Conservation (phyloP, 164 flowering plant species). For the Malania oleifera region DNA sequence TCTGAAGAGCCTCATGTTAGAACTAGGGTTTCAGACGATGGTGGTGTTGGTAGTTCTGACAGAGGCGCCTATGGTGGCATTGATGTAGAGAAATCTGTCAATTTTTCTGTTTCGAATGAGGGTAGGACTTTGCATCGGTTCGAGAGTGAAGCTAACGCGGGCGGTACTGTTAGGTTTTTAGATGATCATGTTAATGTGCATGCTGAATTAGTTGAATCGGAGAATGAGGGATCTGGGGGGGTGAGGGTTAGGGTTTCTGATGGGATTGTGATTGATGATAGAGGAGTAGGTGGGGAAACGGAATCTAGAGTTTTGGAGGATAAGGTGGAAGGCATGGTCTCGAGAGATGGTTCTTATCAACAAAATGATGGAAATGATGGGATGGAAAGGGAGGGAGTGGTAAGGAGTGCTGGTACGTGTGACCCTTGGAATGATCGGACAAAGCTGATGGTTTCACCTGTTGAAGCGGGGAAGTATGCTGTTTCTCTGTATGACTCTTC, state of each 20-base stretch:
- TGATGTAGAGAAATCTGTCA: not conserved
- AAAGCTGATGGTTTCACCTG: not conserved
- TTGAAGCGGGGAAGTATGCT: conserved; percentile 8
- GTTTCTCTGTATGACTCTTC: conserved; percentile 28
- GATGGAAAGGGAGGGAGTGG: not conserved
- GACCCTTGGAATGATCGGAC: not conserved
- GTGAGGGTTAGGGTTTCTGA: conserved; percentile 11
- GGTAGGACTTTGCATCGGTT: conserved; percentile 20
- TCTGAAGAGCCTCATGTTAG: conserved; percentile 12
- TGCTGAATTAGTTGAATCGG: not conserved
- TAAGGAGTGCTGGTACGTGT: not conserved
- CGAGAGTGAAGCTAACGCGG: not conserved
- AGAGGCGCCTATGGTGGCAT: not conserved
- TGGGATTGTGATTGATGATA: conserved; percentile 10
- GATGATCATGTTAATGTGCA: not conserved
- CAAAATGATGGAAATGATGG: conserved; percentile 2
- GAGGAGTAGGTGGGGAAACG: conserved; percentile 2
- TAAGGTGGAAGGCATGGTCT: conserved; percentile 6
- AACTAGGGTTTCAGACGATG: conserved; percentile 10
- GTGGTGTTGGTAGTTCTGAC: conserved; percentile 4
- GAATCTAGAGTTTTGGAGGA: conserved; percentile 15
- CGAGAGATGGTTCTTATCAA: not conserved
- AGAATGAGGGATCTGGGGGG: conserved; percentile 9
- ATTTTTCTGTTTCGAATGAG: conserved; percentile 13
- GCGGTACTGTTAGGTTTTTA: not conserved